phyloP scores from a whole-genome alignment of 2,329 filamentous ascomycete species.

The Zasmidium angulare region DNA sequence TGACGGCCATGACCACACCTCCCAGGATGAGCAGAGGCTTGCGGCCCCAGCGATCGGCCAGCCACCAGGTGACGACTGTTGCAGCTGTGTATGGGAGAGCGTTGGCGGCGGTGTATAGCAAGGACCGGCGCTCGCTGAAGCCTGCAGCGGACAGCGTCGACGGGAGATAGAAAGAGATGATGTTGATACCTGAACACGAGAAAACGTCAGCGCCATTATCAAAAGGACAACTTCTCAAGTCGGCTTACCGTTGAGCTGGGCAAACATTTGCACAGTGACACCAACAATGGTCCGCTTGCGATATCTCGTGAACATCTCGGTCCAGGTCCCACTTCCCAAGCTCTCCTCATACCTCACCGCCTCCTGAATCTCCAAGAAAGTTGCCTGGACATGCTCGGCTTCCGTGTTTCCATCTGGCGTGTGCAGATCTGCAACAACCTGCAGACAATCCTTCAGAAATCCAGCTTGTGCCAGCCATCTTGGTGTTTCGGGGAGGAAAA shows the following conservation, averaged over 20 bases:
- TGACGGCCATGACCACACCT: constrained; percentile 80
- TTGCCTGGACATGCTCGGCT: constrained; percentile 91
- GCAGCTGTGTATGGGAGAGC: constrained; percentile 83
- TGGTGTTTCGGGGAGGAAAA: no score
- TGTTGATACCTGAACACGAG: constrained; percentile 67
- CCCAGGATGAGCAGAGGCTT: constrained; percentile 82
- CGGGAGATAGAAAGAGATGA: constrained; percentile 95
- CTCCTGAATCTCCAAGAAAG: constrained; percentile 86
- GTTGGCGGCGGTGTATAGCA: constrained; percentile 94
- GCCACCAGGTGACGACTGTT: constrained; percentile 90
- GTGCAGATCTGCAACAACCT: constrained; percentile 78
- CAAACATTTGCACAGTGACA: constrained; percentile 92
- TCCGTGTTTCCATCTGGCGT: constrained; percentile 79
- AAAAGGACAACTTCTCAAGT: not conserved
- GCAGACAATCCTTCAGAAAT: constrained; percentile 10
- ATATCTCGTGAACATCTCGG: constrained; percentile 94
- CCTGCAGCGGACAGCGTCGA: constrained; percentile 91
- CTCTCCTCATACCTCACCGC: constrained; percentile 87
- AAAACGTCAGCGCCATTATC: not conserved
- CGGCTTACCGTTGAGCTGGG: constrained; percentile 71
- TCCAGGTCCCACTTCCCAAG: constrained; percentile 87
- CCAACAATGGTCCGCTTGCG: constrained; percentile 88
- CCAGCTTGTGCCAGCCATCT: no score
- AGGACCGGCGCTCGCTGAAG: constrained; percentile 81
- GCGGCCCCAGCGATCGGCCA: constrained; percentile 87